A percentile compares a stretch with the other conserved stretches of the same genome.
These are phyloP conservation scores for Coemansia sp. DNA, from an alignment of 192 early-diverging fungal species.

Conservation along the genomic window DNA sequence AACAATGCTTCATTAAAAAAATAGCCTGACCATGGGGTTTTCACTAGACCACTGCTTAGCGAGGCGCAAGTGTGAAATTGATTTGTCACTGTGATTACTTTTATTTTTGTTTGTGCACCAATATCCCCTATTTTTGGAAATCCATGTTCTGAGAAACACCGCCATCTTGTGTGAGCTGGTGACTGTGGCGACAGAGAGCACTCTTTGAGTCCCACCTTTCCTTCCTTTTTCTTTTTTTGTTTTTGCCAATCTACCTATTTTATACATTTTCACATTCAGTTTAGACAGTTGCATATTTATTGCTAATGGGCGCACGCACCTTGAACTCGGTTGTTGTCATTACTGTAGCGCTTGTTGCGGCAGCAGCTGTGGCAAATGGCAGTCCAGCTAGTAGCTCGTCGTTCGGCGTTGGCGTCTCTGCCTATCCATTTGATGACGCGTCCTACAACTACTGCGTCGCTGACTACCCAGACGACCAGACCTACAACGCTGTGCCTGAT, in stretches of 20 bases:
- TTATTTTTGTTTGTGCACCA: background rate
- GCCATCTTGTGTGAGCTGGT: background rate
- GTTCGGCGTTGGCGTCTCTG: conserved; percentile 9
- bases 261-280: background rate
- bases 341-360: conserved; percentile 14
- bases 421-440: conserved; percentile 26
- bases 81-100: background rate
- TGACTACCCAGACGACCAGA: conserved; percentile 25
- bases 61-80: no score
- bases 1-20: no score
- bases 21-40: no score
- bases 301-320: conserved; percentile 3
- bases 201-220: background rate
- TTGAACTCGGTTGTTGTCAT: conserved; percentile 4
- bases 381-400: conserved; percentile 14
- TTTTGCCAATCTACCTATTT: background rate
- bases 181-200: background rate
- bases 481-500: conserved; percentile 34
- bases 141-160: background rate
- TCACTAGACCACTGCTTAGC: no score
- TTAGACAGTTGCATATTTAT: background rate
- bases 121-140: background rate
- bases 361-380: conserved; percentile 14
- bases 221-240: background rate
- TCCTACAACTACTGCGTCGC: conserved; percentile 51